Evolutionary conservation across 768 basidiomycete genomes (phyloP), one percentile per base, ranked within the genome.

Genomic region (Lactifluus echinatus): DNA sequence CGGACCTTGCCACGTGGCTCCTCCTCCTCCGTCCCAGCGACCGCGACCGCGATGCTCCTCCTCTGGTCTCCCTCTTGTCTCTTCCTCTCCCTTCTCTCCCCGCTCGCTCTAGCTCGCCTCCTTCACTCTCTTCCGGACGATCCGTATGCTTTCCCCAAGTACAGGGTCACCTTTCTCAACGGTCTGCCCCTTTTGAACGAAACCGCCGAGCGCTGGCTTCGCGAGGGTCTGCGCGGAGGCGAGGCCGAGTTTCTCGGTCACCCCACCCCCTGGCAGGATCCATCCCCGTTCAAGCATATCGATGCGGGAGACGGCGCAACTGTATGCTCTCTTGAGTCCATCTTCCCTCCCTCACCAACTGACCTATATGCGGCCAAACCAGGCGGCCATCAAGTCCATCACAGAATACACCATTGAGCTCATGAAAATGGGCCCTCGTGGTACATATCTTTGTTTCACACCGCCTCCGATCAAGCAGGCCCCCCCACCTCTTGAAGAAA

Each of bases 91-190:
- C 12, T 52, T 23, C 3, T 3, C 26, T 59, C 63, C 5, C 40
- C 50, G 4, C 33, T 66, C 28, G 52, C 50, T 12, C 43, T 52
- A 62, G 57, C 52, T 11, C 55, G 65, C 42, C 40, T 74, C n/a
- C 68, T 84, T 28, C 83, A 89, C 66, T 81, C 85, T 8, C 76
- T 89, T 45, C 89, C 90, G 28, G 86, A 91, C 64, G 90, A 93
- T 65, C 75, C 82, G 15, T 79, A 82, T 69, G 84, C 90, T 0
- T 90, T 85, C 67, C 91, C 90, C 62, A 93, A 93, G 68, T 87
- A 81, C 67, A 78, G 81, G 40, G 84, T 93, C 59, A 73, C 82
- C 39, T 93, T 89, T 70, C 79, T 93, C 66, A 87, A 89, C 67
- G 79, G 79, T 56, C 79, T 83, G n/a, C 89, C 90, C 26, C 72